A percentile compares a stretch with the other conserved stretches of the same genome.
Evolutionary conservation across 2,329 filamentous ascomycete genomes (phyloP).

Genomic region (Diplodia mutila): DNA sequence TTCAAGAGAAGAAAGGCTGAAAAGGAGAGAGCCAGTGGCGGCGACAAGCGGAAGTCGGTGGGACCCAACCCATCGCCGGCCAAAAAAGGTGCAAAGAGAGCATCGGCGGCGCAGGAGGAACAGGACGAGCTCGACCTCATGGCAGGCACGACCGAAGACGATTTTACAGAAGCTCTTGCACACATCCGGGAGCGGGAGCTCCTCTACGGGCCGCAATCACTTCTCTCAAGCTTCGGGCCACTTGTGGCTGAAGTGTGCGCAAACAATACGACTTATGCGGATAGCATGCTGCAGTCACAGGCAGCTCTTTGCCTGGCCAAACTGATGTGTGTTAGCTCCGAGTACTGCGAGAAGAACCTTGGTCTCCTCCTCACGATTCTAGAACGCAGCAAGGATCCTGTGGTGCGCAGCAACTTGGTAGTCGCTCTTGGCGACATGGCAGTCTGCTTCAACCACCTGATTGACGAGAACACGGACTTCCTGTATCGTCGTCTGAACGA

Average conservation of each 20-base stretch:
- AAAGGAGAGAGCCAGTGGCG: conserved; percentile 65
- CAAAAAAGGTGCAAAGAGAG: conserved; percentile 48
- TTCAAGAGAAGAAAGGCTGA: conserved; percentile 96
- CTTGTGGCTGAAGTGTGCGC: conserved; percentile 91
- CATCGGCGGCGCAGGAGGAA: conserved; percentile 63
- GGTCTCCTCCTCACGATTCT: conserved; percentile 96
- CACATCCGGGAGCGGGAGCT: conserved; percentile 85
- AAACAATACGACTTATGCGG: conserved; percentile 89
- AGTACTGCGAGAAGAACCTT: conserved; percentile 94
- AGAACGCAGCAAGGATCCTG: conserved; percentile 89
- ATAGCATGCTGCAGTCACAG: conserved; percentile 87
- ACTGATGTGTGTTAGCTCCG: conserved; percentile 96
- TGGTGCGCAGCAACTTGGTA: conserved; percentile 92
- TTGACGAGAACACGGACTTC: conserved; percentile 99
- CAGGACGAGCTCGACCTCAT: conserved; percentile 94
- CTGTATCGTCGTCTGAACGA: conserved; percentile 92
- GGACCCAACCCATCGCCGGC: conserved; percentile 35
- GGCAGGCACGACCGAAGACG: conserved; percentile 91
- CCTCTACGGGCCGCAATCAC: conserved; percentile 77
- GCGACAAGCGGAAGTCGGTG: conserved; percentile 39
- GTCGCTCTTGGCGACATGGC: conserved; percentile 99
- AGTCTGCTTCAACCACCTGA: conserved; percentile 98
- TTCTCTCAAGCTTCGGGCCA: conserved; percentile 89
- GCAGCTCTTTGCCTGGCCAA: conserved; percentile 95
- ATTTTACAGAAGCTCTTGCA: conserved; percentile 85